phyloP scores from a whole-genome alignment of 2,329 filamentous ascomycete genomes.

The Ophiosphaerella herpotricha region DNA sequence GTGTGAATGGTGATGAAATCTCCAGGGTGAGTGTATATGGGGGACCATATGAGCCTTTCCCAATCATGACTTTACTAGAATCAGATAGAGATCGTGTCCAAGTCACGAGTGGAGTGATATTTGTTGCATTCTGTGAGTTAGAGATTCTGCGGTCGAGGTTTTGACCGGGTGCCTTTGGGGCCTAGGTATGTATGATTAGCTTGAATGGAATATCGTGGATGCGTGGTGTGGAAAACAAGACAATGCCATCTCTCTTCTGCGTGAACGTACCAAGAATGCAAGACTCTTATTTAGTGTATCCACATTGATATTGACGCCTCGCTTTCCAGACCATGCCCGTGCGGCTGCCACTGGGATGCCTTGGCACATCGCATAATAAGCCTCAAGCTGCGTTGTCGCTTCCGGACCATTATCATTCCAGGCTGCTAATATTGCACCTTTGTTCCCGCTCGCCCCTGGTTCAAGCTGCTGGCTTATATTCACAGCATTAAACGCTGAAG shows the following conservation, averaged over 20 bases:
- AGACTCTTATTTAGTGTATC: conserved; percentile 41
- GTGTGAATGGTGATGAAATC: conserved; percentile 50
- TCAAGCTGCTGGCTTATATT: conserved; percentile 49
- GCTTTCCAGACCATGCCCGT: conserved; percentile 49
- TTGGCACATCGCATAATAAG: conserved; percentile 54
- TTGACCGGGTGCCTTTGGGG: conserved; percentile 49
- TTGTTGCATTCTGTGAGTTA: conserved; percentile 3
- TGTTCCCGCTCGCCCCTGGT: conserved; percentile 34
- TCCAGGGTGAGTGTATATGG: conserved; percentile 51
- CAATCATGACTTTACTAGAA: too few relatives aligned
- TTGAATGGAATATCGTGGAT: not conserved
- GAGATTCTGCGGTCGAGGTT: conserved; percentile 49
- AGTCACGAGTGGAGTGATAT: conserved; percentile 28
- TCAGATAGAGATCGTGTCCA: conserved; percentile 34
- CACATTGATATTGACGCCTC: conserved; percentile 40
- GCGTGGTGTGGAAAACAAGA: not conserved
- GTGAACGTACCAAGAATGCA: conserved; percentile 34
- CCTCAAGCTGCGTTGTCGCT: conserved; percentile 55
- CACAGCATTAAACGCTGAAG: conserved; percentile 51
- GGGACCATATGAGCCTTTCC: conserved; percentile 51
- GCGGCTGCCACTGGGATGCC: conserved; percentile 53
- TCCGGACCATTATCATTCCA: conserved; percentile 58
- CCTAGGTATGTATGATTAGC: conserved; percentile 2
- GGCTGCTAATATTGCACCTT: conserved; percentile 47
- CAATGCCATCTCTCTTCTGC: too few relatives aligned